Percentiles rank a stretch among this genome's conserved stretches.
Evolutionary conservation across 2,329 filamentous ascomycete genomes (phyloP).

Genomic region (Sordariomycetes sp.): DNA sequence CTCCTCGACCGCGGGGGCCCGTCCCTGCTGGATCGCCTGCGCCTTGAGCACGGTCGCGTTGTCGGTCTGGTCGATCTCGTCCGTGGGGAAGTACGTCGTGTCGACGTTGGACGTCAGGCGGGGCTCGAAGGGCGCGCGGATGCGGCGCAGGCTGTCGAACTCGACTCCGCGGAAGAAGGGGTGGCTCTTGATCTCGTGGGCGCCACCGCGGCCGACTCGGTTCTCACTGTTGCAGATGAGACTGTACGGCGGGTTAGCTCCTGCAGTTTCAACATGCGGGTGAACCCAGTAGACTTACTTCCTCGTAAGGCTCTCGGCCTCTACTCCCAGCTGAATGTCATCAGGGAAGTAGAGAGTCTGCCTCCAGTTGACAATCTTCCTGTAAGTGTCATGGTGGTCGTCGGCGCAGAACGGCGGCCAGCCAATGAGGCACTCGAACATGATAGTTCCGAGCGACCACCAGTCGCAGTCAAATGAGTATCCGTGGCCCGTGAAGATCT

Average conservation of each 20-base stretch:
- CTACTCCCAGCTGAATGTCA: slow-evolving; percentile 77
- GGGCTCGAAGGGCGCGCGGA: slow-evolving; percentile 92
- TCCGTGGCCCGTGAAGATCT: slow-evolving; percentile 93
- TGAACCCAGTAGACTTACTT: slow-evolving; percentile 46
- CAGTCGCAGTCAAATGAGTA: slow-evolving; percentile 97
- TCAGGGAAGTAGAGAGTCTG: slow-evolving; percentile 94
- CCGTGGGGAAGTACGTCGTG: slow-evolving; percentile 96
- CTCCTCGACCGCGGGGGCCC: slow-evolving; percentile 43
- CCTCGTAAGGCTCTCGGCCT: slow-evolving; percentile 87
- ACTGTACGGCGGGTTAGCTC: slow-evolving; percentile 30
- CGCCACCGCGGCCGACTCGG: slow-evolving; percentile 77
- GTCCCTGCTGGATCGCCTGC: slow-evolving; percentile 63
- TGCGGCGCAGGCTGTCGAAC: slow-evolving; percentile 84
- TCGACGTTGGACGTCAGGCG: slow-evolving; percentile 88
- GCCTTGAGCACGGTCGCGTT: slow-evolving; percentile 79
- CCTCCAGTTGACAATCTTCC: slow-evolving; percentile 98
- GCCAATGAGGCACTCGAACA: slow-evolving; percentile 98
- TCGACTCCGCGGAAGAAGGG: slow-evolving; percentile 95
- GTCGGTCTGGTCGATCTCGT: slow-evolving; percentile 96
- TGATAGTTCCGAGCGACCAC: slow-evolving; percentile 98
- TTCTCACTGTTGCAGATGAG: slow-evolving; percentile 92
- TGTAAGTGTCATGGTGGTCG: slow-evolving; percentile 93
- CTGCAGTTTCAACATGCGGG: not conserved
- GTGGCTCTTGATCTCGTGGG: slow-evolving; percentile 86
- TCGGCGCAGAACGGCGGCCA: slow-evolving; percentile 99